phyloP scores from a whole-genome alignment of 2,329 filamentous ascomycete genomes.

The Didymella sp. region DNA sequence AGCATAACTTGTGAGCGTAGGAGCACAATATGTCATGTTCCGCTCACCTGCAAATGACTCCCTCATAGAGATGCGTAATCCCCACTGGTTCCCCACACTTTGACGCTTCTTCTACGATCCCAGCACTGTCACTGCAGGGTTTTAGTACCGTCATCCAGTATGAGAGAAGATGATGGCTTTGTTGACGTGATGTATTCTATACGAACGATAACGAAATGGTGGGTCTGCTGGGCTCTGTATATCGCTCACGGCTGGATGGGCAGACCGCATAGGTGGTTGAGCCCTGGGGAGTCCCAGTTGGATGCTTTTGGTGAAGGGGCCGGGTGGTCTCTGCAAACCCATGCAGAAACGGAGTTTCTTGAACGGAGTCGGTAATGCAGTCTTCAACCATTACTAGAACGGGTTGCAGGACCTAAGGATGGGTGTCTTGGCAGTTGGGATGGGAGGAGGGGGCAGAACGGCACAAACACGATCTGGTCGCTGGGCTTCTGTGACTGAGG shows the following conservation, averaged over 20 bases:
- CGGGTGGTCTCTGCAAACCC: constrained; percentile 18
- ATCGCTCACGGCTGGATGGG: constrained; percentile 55
- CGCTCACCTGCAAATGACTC: too few species aligned
- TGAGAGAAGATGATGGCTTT: too few species aligned
- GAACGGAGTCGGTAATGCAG: constrained; percentile 27
- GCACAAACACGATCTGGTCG: neutral
- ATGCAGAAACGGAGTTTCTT: constrained; percentile 18
- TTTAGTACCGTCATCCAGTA: neutral
- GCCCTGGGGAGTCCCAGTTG: constrained; percentile 26
- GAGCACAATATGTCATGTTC: too few species aligned
- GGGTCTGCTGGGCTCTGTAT: constrained; percentile 47
- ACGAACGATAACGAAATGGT: too few species aligned
- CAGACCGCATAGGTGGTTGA: constrained; percentile 57
- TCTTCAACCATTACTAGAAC: constrained; percentile 15
- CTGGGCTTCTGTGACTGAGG: neutral
- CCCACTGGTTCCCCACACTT: constrained; percentile 1
- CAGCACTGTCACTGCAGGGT: neutral
- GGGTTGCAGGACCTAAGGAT: constrained; percentile 34
- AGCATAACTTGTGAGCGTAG: too few species aligned
- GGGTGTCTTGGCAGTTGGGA: constrained; percentile 1
- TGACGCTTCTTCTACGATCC: neutral
- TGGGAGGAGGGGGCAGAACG: constrained; percentile 3
- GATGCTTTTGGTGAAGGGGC: constrained; percentile 50
- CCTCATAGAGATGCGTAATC: too few species aligned
- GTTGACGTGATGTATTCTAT: too few species aligned